These are phyloP conservation scores for Paraphaeosphaeria minitans DNA, from an alignment of 2,329 filamentous ascomycete species.

Conservation along the genomic window DNA sequence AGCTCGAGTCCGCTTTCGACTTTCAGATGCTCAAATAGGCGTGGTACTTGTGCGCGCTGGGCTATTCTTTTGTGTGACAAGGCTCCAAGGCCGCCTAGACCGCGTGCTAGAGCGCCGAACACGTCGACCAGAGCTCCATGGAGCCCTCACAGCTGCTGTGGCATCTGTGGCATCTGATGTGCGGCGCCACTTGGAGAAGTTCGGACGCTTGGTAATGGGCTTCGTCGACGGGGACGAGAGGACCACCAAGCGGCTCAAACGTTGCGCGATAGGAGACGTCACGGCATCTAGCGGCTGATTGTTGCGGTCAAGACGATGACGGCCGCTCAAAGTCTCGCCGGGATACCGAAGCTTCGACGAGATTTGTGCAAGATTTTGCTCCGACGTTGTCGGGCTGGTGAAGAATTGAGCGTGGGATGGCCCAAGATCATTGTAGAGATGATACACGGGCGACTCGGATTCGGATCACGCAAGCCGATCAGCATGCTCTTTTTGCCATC, in stretches of 20 bases:
- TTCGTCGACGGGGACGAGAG: neutral
- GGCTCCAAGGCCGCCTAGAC: conserved; percentile 4
- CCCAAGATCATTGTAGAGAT: neutral
- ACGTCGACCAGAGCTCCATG: neutral
- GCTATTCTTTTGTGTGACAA: neutral
- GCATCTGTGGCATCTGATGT: conserved; percentile 8
- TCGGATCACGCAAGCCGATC: conserved; percentile 14
- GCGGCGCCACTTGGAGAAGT: conserved; percentile 6
- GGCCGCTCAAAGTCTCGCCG: neutral
- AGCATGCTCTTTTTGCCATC: conserved; percentile 25
- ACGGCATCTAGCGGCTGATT: neutral
- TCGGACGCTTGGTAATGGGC: neutral
- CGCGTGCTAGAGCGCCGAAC: conserved; percentile 1
- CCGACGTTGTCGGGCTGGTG: neutral
- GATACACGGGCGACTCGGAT: conserved; percentile 2
- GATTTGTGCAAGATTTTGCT: neutral
- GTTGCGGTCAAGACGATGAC: neutral
- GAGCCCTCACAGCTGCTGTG: neutral
- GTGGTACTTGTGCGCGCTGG: conserved; percentile 3
- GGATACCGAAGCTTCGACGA: neutral
- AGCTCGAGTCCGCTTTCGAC: conserved; percentile 1
- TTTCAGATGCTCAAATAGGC: neutral
- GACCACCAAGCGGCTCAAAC: neutral
- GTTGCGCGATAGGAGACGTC: conserved; percentile 1
- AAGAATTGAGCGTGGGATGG: neutral